These are phyloP conservation scores for Sanguinoderma infundibulare DNA, from an alignment of 1,284 basidiomycete genomes.

Conservation along the genomic window DNA sequence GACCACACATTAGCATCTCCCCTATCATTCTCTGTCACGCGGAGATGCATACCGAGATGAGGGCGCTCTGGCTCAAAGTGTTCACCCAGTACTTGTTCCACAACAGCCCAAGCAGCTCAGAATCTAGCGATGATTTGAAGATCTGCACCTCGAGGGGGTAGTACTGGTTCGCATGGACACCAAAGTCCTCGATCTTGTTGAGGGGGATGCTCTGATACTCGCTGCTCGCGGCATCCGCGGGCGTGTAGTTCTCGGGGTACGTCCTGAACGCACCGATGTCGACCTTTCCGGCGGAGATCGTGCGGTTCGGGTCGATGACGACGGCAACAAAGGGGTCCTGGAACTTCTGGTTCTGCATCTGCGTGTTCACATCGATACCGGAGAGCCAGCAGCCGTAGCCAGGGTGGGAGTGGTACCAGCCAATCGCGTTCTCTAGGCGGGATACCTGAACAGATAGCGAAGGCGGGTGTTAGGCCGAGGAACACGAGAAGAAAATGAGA, in stretches of 20 bases:
- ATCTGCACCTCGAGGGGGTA: constrained; percentile 94
- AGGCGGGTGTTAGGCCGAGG: not conserved
- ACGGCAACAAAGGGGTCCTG: constrained; percentile 98
- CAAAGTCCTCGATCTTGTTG: constrained; percentile 96
- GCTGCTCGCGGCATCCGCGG: constrained; percentile 67
- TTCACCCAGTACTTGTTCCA: constrained; percentile 99
- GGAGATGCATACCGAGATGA: constrained; percentile 76
- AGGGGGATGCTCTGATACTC: constrained; percentile 96
- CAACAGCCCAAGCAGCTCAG: constrained; percentile 83
- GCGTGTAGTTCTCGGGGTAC: constrained; percentile 91
- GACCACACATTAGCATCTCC: not conserved
- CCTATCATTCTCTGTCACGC: not conserved
- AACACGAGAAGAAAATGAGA: not conserved
- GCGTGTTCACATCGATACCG: constrained; percentile 96
- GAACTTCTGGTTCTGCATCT: constrained; percentile 92
- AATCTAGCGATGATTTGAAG: constrained; percentile 91
- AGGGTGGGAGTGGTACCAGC: constrained; percentile 99
- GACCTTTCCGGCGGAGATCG: constrained; percentile 96
- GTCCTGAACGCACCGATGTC: constrained; percentile 99
- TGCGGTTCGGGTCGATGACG: constrained; percentile 98
- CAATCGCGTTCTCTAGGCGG: constrained; percentile 87
- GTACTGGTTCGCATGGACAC: constrained; percentile 97
- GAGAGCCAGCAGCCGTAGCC: constrained; percentile 98
- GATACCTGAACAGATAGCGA: constrained; percentile 59
- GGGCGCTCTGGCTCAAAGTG: constrained; percentile 88